A percentile compares a stretch with the other conserved stretches of the same genome.
These are phyloP conservation scores for Groenewaldozyma tartarivorans DNA, from an alignment of 805 yeast species.

Conservation along the genomic window DNA sequence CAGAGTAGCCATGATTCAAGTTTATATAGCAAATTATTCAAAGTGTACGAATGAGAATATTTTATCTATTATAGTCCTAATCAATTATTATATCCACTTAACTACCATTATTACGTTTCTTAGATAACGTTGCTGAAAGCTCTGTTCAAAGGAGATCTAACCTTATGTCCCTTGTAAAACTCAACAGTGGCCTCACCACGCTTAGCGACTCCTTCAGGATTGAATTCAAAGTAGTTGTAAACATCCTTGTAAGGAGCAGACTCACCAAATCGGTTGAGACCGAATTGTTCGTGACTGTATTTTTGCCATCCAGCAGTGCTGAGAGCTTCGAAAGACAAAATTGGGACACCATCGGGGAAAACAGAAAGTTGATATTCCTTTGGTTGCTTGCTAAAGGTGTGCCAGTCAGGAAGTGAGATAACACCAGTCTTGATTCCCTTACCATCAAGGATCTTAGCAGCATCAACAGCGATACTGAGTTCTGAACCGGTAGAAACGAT, in stretches of 20 bases:
- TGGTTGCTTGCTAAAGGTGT: slow-evolving; percentile 78
- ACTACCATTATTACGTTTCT: background rate
- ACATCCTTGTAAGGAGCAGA: slow-evolving; percentile 83
- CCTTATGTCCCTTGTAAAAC: slow-evolving; percentile 69
- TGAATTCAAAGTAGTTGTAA: slow-evolving; percentile 80
- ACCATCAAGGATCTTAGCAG: slow-evolving; percentile 60
- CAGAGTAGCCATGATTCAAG: too few species aligned
- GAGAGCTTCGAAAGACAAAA: slow-evolving; percentile 88
- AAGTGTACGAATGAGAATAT: too few species aligned
- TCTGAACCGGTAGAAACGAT: slow-evolving; percentile 92
- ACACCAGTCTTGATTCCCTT: slow-evolving; percentile 67
- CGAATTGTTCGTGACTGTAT: slow-evolving; percentile 94
- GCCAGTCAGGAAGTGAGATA: slow-evolving; percentile 90
- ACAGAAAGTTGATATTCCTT: slow-evolving; percentile 73
- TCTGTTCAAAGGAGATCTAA: slow-evolving; percentile 66
- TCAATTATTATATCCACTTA: too few species aligned
- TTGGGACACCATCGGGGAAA: slow-evolving; percentile 91
- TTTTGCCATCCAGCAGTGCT: slow-evolving; percentile 86
- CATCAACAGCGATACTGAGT: slow-evolving; percentile 72
- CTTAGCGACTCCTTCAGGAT: slow-evolving; percentile 83
- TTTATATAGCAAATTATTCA: too few species aligned
- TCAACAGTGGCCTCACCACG: slow-evolving; percentile 73
- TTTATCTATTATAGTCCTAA: too few species aligned
- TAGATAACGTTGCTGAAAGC: slow-evolving; percentile 43
- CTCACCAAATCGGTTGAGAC: slow-evolving; percentile 93